Conservation (phyloP, 805 yeast genomes). For the Ogataea philodendri region DNA sequence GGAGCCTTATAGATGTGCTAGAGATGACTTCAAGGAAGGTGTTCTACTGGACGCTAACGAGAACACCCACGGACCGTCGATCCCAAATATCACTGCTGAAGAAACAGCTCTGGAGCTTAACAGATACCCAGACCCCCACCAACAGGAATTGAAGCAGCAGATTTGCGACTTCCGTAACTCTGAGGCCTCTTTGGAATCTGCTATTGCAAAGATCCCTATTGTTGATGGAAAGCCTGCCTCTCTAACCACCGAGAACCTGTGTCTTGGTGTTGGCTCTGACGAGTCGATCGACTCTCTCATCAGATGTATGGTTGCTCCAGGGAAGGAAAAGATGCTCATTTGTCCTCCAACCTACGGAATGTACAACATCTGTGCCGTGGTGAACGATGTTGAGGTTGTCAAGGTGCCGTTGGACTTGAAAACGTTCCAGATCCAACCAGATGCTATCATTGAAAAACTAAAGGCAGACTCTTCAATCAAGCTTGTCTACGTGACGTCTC, state of each 20-base stretch:
- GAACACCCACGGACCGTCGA: slow-evolving; percentile 88
- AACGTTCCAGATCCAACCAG: slow-evolving; percentile 62
- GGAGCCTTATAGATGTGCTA: slow-evolving; percentile 93
- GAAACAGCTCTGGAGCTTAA: slow-evolving; percentile 62
- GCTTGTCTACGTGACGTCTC: slow-evolving; percentile 82
- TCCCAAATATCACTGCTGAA: slow-evolving; percentile 40
- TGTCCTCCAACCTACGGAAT: slow-evolving; percentile 98
- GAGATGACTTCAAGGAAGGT: slow-evolving; percentile 92
- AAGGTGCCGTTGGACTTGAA: slow-evolving; percentile 70
- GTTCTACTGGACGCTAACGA: slow-evolving; percentile 93
- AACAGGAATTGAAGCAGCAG: slow-evolving; percentile 66
- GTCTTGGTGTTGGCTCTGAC: slow-evolving; percentile 96
- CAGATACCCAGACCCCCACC: slow-evolving; percentile 98
- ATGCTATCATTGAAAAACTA: slow-evolving; percentile 51
- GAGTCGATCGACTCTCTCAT: slow-evolving; percentile 89
- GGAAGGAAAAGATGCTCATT: slow-evolving; percentile 72
- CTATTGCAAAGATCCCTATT: slow-evolving; percentile 25
- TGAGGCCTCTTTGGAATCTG: slow-evolving; percentile 33
- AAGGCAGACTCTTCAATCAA: slow-evolving; percentile 61
- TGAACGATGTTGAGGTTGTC: slow-evolving; percentile 81
- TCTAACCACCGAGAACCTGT: slow-evolving; percentile 61
- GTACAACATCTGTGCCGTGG: slow-evolving; percentile 88
- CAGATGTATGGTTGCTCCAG: slow-evolving; percentile 81
- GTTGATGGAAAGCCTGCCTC: slow-evolving; percentile 12
- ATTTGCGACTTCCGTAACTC: slow-evolving; percentile 69